Evolutionary conservation across 208 protist genomes (phyloP), one percentile per base, ranked within the genome.

Genomic region (Wallacemonas rigidus): DNA sequence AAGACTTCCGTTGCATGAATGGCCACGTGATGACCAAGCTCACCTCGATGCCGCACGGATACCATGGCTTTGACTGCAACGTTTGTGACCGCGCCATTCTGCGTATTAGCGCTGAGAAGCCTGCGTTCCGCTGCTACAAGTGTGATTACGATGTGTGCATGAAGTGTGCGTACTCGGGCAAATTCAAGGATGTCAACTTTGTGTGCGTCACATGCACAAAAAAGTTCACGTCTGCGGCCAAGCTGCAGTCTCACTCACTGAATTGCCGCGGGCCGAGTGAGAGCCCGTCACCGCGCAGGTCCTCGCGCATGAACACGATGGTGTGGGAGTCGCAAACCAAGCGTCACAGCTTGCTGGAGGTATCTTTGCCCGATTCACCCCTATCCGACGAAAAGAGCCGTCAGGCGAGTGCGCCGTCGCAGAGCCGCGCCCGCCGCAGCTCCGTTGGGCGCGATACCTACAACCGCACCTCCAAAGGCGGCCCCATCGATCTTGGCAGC

Each of bases 61-160:
- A 96, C 78, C 87, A 89, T 58, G 91, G 89, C 44, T 96, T 96
- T 75, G 91, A 96, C 72, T 96, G 91, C 77, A 94, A 96, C 69
- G 89, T 96, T 7, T 96, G 91, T 69, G 89, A 94, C 65, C 69
- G 83, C 36, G 89, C 77, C 39, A 92, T 96, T 69, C 67, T 92
- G 38, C 89, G 76, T 12, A 90, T 96, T 41, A 89, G 81, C 17
- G 72, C 55, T 17, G 88, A 93, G 47, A 77, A 69, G 3, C 88
- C 85, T 2, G 88, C 85, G 3, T 96, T 92, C 67, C 87, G 91
- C 26, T 96, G 91, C 76, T 90, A 93, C 72, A 94, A 94, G 80
- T 96, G 91, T 71, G 91, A 96, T 76, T 96, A 94, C 77, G 91
- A 96, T 70, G 72, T 96, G 54, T 96, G 91, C 73, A 83, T 86